A percentile compares a stretch with the other conserved stretches of the same genome.
These are phyloP conservation scores for Aspergillus alliaceus DNA, from an alignment of 2,329 filamentous ascomycete species.

Conservation along the genomic window DNA sequence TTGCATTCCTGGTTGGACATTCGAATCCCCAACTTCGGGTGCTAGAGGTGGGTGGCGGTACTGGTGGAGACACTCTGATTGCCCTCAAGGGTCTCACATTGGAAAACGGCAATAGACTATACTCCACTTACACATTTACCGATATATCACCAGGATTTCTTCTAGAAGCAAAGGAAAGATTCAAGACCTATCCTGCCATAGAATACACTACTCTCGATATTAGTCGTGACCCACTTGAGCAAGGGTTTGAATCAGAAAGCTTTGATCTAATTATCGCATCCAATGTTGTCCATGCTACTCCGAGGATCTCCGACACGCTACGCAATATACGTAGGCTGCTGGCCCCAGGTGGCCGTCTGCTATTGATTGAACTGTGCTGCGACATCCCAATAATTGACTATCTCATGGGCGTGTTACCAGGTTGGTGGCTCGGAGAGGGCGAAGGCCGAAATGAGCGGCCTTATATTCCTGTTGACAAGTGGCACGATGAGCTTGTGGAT, in stretches of 20 bases:
- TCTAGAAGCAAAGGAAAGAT: constrained; percentile 23
- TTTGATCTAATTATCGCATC: constrained; percentile 38
- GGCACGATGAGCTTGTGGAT: constrained; percentile 17
- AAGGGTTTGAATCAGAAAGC: constrained; percentile 27
- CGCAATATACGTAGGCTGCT: constrained; percentile 29
- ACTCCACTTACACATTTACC: constrained; percentile 28
- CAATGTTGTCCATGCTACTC: constrained; percentile 29
- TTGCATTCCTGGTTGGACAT: constrained; percentile 19
- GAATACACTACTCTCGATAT: constrained; percentile 33
- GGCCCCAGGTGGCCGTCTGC: constrained; percentile 46
- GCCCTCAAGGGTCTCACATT: constrained; percentile 13
- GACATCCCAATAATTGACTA: constrained; percentile 13
- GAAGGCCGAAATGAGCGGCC: constrained; percentile 21
- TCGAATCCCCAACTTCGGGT: constrained; percentile 24
- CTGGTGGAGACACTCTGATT: constrained; percentile 24
- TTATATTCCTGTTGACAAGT: constrained; percentile 15
- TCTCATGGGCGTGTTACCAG: constrained; percentile 37
- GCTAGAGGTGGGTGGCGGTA: constrained; percentile 31
- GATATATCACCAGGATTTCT: constrained; percentile 33
- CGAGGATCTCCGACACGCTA: constrained; percentile 23
- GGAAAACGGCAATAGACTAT: constrained; percentile 9
- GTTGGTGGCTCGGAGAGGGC: constrained; percentile 39
- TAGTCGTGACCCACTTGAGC: constrained; percentile 24
- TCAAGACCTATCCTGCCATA: constrained; percentile 22
- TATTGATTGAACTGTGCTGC: constrained; percentile 44